Evolutionary conservation across 108 stramenopile species (phyloP).

Genomic region (Fragilaria crotonensis): DNA sequence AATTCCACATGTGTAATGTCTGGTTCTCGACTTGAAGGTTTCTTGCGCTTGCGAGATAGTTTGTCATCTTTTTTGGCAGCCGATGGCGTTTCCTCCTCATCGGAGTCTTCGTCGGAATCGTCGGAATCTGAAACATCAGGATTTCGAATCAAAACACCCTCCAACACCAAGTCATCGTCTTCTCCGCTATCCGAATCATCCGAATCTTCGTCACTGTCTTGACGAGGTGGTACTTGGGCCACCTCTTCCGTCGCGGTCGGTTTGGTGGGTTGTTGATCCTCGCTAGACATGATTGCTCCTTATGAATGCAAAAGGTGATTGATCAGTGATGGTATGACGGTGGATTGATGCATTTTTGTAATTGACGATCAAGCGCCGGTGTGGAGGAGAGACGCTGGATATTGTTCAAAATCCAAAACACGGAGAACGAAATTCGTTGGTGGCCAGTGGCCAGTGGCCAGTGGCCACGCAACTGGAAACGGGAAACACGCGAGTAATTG

Average conservation of each 20-base stretch:
- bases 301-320: too few species aligned
- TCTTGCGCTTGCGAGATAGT: constrained; percentile 21
- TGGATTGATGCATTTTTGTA: too few species aligned
- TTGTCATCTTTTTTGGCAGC: constrained; percentile 20
- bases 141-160: constrained; percentile 67
- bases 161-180: constrained; percentile 52
- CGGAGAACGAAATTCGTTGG: too few species aligned
- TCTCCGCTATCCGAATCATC: constrained; percentile 23
- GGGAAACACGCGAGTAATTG: too few species aligned
- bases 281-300: too few species aligned
- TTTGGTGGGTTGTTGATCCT: too few species aligned
- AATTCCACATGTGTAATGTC: constrained; percentile 70
- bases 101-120: constrained; percentile 29
- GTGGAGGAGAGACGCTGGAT: too few species aligned
- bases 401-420: too few species aligned
- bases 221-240: not conserved
- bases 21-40: constrained; percentile 38
- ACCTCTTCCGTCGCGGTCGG: constrained; percentile 2
- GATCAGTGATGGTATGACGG: too few species aligned
- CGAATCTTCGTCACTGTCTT: constrained; percentile 2
- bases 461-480: too few species aligned
- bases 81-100: constrained; percentile 21
- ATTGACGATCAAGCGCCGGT: too few species aligned
- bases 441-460: too few species aligned
- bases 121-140: constrained; percentile 42